Base-by-base conservation (phyloP, 192 early-diverging fungal species). In the Coemansia sp. region DNA sequence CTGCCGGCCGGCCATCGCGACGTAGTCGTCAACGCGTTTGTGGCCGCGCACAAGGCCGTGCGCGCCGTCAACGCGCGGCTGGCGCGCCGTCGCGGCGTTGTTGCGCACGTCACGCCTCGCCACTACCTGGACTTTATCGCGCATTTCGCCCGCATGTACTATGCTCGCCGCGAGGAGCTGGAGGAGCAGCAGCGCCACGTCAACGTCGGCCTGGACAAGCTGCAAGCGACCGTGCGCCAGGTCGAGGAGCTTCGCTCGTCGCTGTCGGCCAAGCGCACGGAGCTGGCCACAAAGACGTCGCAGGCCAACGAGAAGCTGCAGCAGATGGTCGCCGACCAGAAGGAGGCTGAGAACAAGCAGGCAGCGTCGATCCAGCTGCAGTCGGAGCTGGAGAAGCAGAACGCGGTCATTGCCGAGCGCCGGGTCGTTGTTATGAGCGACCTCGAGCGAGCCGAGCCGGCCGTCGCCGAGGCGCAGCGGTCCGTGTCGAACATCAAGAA, bases 121-220 rank as follows among this genome's bases (percentile, higher is more conserved):
- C 98, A 99, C 71, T 99, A 93, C 77, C 80, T 99, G 20, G 98
- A 99, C 83, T 97, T 98, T 69, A 92, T 99, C 60, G 84, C 85
- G 62, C 95, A 97, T 52, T 98, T 94, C 68, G 89, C 89, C 20
- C 85, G 87, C 35, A 76, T 98, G 52, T 97, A 89, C 79, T 86
- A 86, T 63, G 92, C 93, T 76, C 97, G 96, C 68, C 91, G 94
- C 20, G 91, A 91, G 55, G 91, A 93, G 68, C 81, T 99, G 14
- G 96, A 99, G 80, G 96, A 98, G 63, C 95, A 95, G 75, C 98
- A 99, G 74, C 90, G 95, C 23, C 98, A 99, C 62, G 85, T 99
- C 59, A 95, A 95, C 63, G 90, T 96, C 63, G 98, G 98, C 50
- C 78, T 99, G 62, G 98, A 96, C 65, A 95, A 94, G 74, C 87